Percentiles rank a stretch among this genome's conserved stretches.
These are phyloP conservation scores for Asterophora lycoperdoides DNA, from an alignment of 768 basidiomycete species.

Conservation along the genomic window DNA sequence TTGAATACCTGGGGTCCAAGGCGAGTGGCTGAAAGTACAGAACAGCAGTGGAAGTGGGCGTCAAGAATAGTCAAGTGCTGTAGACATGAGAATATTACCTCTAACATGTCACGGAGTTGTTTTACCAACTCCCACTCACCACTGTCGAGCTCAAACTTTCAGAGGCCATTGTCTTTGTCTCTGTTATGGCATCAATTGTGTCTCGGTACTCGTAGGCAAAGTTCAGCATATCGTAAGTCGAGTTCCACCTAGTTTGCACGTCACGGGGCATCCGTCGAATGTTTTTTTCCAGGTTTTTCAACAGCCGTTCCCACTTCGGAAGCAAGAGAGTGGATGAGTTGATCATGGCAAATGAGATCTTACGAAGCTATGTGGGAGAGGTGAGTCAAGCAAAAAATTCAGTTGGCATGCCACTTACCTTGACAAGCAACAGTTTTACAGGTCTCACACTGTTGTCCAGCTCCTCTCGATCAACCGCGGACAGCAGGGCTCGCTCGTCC, in stretches of 20 bases:
- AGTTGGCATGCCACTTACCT: conserved; percentile 23
- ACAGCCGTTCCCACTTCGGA: conserved; percentile 5
- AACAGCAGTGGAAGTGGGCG: background rate
- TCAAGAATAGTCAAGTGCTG: no score
- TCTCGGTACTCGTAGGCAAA: conserved; percentile 22
- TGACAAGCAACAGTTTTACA: conserved; percentile 25
- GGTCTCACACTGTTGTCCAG: conserved; percentile 20
- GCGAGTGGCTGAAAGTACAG: no score
- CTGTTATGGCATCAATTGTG: conserved; percentile 22
- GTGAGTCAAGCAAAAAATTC: no score
- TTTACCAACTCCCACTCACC: conserved; percentile 25
- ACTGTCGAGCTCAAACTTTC: conserved; percentile 13
- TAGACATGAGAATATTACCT: conserved; percentile 13
- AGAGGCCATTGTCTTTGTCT: conserved; percentile 11
- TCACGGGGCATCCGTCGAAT: conserved; percentile 22
- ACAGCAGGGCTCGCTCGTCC: conserved; percentile 15
- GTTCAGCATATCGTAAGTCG: no score
- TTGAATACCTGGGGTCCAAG: conserved; percentile 25
- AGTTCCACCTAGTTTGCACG: conserved; percentile 30
- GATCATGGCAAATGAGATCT: conserved; percentile 6
- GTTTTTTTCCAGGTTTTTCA: conserved; percentile 8
- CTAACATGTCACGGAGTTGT: conserved; percentile 23
- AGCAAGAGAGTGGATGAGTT: conserved; percentile 9
- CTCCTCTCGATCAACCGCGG: conserved; percentile 2
- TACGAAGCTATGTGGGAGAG: background rate